Evolutionary conservation across 345 rosid species (phyloP).

Genomic region (Sisymbrium altissimum): DNA sequence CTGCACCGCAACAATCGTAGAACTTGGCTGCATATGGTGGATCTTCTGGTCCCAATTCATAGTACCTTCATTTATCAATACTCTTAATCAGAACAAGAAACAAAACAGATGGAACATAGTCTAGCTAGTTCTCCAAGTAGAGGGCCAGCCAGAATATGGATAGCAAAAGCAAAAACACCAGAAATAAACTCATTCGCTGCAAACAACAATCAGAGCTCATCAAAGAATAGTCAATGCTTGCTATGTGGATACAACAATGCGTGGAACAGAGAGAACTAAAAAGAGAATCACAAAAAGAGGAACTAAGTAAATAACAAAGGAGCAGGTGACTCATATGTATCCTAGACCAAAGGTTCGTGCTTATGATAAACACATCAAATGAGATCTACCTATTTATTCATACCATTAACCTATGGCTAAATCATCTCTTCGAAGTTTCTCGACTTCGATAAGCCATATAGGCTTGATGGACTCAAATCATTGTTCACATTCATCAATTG

Average conservation of each 20-base stretch:
- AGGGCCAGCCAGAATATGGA: too few relatives aligned
- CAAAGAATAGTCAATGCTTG: neutral
- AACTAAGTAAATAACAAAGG: neutral
- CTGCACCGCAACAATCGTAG: constrained; percentile 90
- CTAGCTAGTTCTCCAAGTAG: too few relatives aligned
- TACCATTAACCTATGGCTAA: neutral
- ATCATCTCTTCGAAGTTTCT: neutral
- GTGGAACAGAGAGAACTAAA: neutral
- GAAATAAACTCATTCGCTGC: too few relatives aligned
- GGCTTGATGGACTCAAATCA: too few relatives aligned
- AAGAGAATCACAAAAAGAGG: neutral
- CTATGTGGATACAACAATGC: neutral
- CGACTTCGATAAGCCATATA: too few relatives aligned
- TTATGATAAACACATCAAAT: neutral
- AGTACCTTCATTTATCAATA: constrained; percentile 54
- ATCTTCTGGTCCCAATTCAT: constrained; percentile 76
- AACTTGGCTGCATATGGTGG: constrained; percentile 94
- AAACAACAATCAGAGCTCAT: neutral
- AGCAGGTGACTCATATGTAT: neutral
- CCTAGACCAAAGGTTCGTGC: neutral
- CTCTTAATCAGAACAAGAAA: neutral
- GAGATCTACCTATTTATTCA: neutral
- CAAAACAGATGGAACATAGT: constrained; percentile 7
- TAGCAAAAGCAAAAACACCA: too few relatives aligned
- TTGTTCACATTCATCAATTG: too few relatives aligned